Percentiles rank a stretch among this genome's conserved stretches.
Evolutionary conservation across 306 rosid species (phyloP).

Genomic region (Ochetophila trinervis): DNA sequence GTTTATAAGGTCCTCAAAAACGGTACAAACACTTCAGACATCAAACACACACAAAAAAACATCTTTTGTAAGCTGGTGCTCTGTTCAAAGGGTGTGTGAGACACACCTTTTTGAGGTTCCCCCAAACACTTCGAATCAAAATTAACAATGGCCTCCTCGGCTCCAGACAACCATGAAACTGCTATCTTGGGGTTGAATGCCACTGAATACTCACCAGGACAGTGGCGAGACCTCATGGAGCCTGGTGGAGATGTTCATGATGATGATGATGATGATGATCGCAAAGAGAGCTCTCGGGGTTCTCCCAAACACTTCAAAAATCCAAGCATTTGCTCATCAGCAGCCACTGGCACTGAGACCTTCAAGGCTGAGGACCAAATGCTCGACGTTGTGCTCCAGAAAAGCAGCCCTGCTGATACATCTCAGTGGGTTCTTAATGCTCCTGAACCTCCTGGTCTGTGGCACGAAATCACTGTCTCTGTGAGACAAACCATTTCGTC

Average conservation of each 20-base stretch:
- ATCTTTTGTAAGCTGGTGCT: too few relatives aligned
- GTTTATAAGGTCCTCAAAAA: too few relatives aligned
- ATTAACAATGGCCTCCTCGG: conserved; percentile 16
- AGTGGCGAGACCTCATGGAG: background rate
- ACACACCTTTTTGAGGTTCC: background rate
- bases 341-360: conserved; percentile 11
- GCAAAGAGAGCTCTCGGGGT: conserved; percentile 20
- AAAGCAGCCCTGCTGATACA: conserved; percentile 27
- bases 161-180: conserved; percentile 9
- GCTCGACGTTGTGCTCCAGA: conserved; percentile 22
- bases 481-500: conserved; percentile 17
- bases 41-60: too few relatives aligned
- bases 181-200: conserved; percentile 8
- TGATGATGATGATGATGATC: background rate
- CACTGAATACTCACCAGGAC: background rate
- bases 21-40: too few relatives aligned
- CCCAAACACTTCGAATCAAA: conserved; percentile 1
- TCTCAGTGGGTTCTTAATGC: conserved; percentile 53
- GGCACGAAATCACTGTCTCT: conserved; percentile 31
- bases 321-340: conserved; percentile 7
- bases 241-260: background rate
- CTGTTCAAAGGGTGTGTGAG: background rate
- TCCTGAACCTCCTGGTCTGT: conserved; percentile 54
- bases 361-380: background rate
- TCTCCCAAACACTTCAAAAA: conserved; percentile 52